These are phyloP conservation scores for Coccomyxa sp. DNA, from an alignment of 139 green algal species.

Conservation along the genomic window DNA sequence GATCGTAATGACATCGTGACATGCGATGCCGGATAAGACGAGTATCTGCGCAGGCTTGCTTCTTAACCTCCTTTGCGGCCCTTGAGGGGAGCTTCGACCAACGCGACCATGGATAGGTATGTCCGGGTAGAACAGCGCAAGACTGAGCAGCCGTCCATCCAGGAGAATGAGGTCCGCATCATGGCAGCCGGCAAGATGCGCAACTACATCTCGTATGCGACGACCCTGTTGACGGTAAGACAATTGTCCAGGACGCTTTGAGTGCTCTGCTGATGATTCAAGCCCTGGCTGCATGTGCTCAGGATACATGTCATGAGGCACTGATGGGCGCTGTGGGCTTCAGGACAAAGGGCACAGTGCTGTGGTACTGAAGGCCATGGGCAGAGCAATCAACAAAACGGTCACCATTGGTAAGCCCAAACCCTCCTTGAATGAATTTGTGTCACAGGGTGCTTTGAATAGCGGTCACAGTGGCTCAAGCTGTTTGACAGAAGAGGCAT, in stretches of 20 bases:
- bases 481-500: neutral
- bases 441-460: neutral
- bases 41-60: too few relatives aligned
- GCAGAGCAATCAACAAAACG: conserved; percentile 87
- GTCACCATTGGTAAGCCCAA: conserved; percentile 60
- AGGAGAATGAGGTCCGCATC: conserved; percentile 75
- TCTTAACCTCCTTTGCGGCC: too few relatives aligned
- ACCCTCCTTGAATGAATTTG: neutral
- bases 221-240: conserved; percentile 57
- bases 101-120: conserved; percentile 62
- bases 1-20: too few relatives aligned
- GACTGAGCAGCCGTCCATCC: conserved; percentile 33
- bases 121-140: conserved; percentile 52
- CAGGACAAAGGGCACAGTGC: conserved; percentile 60
- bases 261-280: neutral
- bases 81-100: too few relatives aligned
- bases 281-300: neutral
- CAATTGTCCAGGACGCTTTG: neutral
- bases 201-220: conserved; percentile 77
- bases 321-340: neutral
- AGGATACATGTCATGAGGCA: neutral
- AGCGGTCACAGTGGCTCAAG: neutral
- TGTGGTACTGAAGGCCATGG: conserved; percentile 83
- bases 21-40: too few relatives aligned
- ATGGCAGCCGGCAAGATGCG: conserved; percentile 61